Base-by-base conservation (phyloP, 129 eudicot genomes). In the Artemisia tridentata region DNA sequence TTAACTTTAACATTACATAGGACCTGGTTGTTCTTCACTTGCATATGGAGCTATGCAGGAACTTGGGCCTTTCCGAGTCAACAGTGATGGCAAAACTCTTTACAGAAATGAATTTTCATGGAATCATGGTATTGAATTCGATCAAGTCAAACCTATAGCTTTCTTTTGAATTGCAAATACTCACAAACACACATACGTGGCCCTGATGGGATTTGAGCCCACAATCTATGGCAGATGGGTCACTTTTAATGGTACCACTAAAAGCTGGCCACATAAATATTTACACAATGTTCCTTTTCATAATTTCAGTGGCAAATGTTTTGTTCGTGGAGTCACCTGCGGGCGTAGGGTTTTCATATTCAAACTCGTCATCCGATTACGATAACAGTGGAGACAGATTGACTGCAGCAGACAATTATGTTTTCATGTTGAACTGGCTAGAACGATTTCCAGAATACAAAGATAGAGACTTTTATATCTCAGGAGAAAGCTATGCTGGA, bases 1-100 rank as follows among this genome's bases (percentile, higher is more conserved):
- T 27, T 61, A 11, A 61, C 43, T 14, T 3, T 13, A n/a, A 29
- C 55, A 17, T 46, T 63, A 63, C 34, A 69, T 79, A 90, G 95
- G 97, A 1, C 95, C 97, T 0, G 91, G 95, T 49, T 90, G 97
- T 80, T 90, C 97, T 50, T 90, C 97, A 51, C 87, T 90, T 16
- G 89, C 83, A 65, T 90, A 79, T 73, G 97, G 97, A 81, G 97
- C 97, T 57, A 87, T 87, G 95, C 87, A 83, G 65, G 97, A 90
- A 76, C 83, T 90, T 3, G 97, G 97, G 71, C 97, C 97, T 27
- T 90, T 87, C 43, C 79, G 95, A 57, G 91, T 85, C 58, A 72
- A 75, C 56, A 90, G 95, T 25, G 95, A 90, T 73, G 97, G 97
- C 50, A 87, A 90, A 80, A 85, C 97, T 21, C 82, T 90, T 4